Evolutionary conservation across 768 basidiomycete species (phyloP).

Genomic region (Boletus vinaceobasis): DNA sequence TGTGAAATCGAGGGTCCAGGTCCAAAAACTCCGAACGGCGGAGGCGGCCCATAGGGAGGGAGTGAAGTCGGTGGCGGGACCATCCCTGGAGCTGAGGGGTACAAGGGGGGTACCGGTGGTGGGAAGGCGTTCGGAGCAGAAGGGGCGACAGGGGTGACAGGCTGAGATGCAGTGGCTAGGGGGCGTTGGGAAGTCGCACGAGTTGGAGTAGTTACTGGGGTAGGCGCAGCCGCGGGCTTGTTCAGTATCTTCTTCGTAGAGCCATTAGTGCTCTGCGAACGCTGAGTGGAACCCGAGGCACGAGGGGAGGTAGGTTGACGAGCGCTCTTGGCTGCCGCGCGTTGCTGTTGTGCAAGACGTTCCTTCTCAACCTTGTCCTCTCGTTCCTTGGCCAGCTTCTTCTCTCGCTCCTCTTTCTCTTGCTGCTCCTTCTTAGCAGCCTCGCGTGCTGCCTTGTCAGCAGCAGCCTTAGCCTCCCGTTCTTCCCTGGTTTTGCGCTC

Average conservation of each 20-base stretch:
- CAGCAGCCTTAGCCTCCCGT: slow-evolving; percentile 52
- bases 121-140: slow-evolving; percentile 37
- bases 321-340: slow-evolving; percentile 42
- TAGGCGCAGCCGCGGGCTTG: slow-evolving; percentile 39
- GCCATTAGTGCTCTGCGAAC: slow-evolving; percentile 45
- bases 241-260: slow-evolving; percentile 60
- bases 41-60: slow-evolving; percentile 54
- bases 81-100: slow-evolving; percentile 39
- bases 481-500: slow-evolving; percentile 68
- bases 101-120: slow-evolving; percentile 48
- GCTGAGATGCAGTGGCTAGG: slow-evolving; percentile 39
- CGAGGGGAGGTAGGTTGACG: slow-evolving; percentile 54
- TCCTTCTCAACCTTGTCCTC: slow-evolving; percentile 53
- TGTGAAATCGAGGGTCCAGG: slow-evolving; percentile 43
- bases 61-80: slow-evolving; percentile 42
- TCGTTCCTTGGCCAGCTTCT: slow-evolving; percentile 62
- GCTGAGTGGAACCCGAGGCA: slow-evolving; percentile 46
- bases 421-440: slow-evolving; percentile 40
- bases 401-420: slow-evolving; percentile 67
- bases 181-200: slow-evolving; percentile 38
- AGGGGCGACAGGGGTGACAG: slow-evolving; percentile 41
- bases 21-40: slow-evolving; percentile 50
- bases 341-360: slow-evolving; percentile 47
- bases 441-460: slow-evolving; percentile 46
- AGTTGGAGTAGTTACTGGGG: slow-evolving; percentile 30